These are phyloP conservation scores for Lactarius sp. DNA, from an alignment of 768 basidiomycete species.

Conservation along the genomic window DNA sequence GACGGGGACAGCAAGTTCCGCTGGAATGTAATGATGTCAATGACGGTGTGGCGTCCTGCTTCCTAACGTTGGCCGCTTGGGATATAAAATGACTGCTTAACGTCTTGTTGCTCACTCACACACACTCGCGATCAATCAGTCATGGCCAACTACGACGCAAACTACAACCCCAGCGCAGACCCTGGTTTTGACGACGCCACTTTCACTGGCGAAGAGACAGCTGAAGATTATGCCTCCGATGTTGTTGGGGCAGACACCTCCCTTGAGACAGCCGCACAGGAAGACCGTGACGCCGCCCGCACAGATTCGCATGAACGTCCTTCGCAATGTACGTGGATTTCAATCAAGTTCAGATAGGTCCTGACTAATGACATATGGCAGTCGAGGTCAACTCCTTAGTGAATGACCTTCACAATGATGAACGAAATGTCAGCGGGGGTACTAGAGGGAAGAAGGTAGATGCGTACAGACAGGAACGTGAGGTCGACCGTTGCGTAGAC, in stretches of 20 bases:
- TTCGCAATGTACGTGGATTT: slow-evolving; percentile 5
- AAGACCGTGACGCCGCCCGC: slow-evolving; percentile 10
- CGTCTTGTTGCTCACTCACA: background rate
- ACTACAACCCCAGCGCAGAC: slow-evolving; percentile 15
- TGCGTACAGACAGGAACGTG: slow-evolving; percentile 14
- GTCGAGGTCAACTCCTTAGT: slow-evolving; percentile 2
- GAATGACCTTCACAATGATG: slow-evolving; percentile 12
- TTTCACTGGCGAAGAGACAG: background rate
- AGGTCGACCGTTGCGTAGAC: background rate
- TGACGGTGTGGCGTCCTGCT: background rate
- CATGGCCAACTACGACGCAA: slow-evolving; percentile 15
- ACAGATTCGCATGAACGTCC: slow-evolving; percentile 7
- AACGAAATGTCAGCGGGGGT: slow-evolving; percentile 6
- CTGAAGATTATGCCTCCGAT: background rate
- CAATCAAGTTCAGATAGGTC: background rate
- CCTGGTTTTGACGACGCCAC: slow-evolving; percentile 6
- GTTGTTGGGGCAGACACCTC: background rate
- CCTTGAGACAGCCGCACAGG: slow-evolving; percentile 3
- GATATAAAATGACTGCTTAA: background rate
- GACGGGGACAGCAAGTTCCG: background rate
- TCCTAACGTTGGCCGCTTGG: background rate
- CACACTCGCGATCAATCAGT: background rate
- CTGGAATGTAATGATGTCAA: background rate
- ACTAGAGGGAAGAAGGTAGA: slow-evolving; percentile 13
- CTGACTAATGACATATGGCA: background rate